Evolutionary conservation across 441 rosid species (phyloP), one percentile per base, ranked within the genome.

Genomic region (Syzygium syzygioides): DNA sequence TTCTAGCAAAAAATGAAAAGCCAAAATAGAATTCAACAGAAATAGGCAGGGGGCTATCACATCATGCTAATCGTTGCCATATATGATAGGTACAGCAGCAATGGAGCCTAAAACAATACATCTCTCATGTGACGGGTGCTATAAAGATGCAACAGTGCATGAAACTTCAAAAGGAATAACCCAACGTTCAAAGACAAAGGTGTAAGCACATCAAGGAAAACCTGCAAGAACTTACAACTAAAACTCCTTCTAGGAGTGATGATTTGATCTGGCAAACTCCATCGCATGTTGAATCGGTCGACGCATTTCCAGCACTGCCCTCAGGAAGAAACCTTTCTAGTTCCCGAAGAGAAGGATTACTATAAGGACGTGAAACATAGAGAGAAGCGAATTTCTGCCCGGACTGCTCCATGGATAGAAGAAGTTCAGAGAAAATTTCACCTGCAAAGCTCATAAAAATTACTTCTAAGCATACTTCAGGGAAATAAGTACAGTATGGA

Each of bases 231-330:
- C 98, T 94, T 92, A 97, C 99, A 90, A 95, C 98, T n/a, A 96
- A 89, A 88, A 96, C 90, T 90, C 99, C 99, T 91, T 97, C 99
- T 91, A 96, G 89, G 89, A 97, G 96, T 12, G 99, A 94, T 87
- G 99, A 92, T 91, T 96, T 97, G 89, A 97, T 88, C 91, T 92
- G 91, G 95, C 99, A 96, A 90, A 97, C 94, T 91, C 96, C 97
- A 91, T 94, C 95, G 55, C 99, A 96, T 28, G 93, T 92, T 55
- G 92, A 34, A 86, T 90, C 87, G 64, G 85, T 62, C 55, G 94
- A 93, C 64, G 86, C 91, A 89, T 96, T 96, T 87, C 92, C 93
- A 55, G 87, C 87, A 88, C 89, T 86, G 55, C 90, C 92, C 89
- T 96, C 99, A 84, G 95, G 96, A 86, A 97, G 96, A 94, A 96